A percentile compares a stretch with the other conserved stretches of the same genome.
phyloP scores from a whole-genome alignment of 1,284 basidiomycete genomes.

The Melampsora larici-populina region DNA sequence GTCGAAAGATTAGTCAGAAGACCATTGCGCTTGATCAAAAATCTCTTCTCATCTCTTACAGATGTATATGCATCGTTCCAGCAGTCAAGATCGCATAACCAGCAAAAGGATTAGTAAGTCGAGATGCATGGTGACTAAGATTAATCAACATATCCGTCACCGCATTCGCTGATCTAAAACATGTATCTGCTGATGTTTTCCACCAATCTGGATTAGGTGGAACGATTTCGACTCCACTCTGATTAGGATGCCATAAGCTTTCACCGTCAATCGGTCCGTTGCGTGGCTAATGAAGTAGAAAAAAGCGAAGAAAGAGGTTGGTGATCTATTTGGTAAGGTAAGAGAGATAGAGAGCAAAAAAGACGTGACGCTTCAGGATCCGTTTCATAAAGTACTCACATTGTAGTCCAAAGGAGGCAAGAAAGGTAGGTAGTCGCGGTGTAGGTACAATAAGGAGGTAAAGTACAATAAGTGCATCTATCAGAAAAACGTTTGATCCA shows the following conservation, averaged over 20 bases:
- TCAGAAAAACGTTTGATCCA: neutral
- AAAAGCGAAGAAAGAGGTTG: neutral
- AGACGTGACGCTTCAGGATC: neutral
- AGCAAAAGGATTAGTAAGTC: slow-evolving; percentile 46
- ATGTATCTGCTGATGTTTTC: slow-evolving; percentile 5
- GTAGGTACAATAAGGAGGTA: slow-evolving; percentile 45
- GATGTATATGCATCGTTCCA: slow-evolving; percentile 46
- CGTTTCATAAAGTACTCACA: slow-evolving; percentile 10
- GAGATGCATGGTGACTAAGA: slow-evolving; percentile 44
- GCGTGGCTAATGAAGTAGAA: slow-evolving; percentile 18
- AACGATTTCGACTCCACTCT: slow-evolving; percentile 45
- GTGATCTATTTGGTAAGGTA: neutral
- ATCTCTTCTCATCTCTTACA: slow-evolving; percentile 25
- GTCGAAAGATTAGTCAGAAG: no score
- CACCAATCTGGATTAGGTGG: slow-evolving; percentile 32
- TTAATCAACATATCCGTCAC: slow-evolving; percentile 17
- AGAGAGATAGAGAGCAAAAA: neutral
- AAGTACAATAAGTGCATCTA: slow-evolving; percentile 46
- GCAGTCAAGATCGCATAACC: slow-evolving; percentile 46
- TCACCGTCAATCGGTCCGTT: slow-evolving; percentile 48
- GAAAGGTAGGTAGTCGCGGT: slow-evolving; percentile 49
- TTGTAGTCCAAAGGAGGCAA: slow-evolving; percentile 46
- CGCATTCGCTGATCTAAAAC: slow-evolving; percentile 17
- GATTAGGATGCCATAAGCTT: slow-evolving; percentile 44
- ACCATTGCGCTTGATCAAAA: neutral